phyloP scores from a whole-genome alignment of 2,329 filamentous ascomycete species.

The Phialophora chinensis region DNA sequence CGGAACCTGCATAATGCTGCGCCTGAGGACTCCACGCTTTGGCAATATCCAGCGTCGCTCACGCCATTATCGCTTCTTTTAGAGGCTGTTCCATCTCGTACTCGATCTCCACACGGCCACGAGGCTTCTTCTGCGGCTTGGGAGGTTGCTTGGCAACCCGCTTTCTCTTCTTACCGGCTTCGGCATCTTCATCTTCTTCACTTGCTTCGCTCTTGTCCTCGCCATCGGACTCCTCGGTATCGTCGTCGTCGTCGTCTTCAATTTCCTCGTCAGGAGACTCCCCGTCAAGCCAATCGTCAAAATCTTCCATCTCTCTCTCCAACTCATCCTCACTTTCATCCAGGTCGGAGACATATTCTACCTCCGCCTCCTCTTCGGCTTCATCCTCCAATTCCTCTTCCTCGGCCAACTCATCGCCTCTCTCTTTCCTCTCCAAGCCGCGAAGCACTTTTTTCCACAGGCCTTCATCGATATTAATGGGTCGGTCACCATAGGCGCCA shows the following conservation, averaged over 20 bases:
- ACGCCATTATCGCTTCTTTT: constrained; percentile 54
- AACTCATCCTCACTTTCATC: constrained; percentile 80
- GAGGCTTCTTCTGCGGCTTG: constrained; percentile 64
- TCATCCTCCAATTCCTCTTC: constrained; percentile 74
- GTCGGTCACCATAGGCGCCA: constrained; percentile 92
- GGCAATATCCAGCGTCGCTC: background rate
- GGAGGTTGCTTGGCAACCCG: constrained; percentile 54
- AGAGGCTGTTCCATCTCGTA: constrained; percentile 73
- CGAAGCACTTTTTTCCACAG: constrained; percentile 98
- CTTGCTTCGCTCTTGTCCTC: constrained; percentile 63
- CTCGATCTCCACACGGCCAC: constrained; percentile 74
- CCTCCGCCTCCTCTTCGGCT: constrained; percentile 66
- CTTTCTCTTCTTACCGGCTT: constrained; percentile 65
- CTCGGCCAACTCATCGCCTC: constrained; percentile 81
- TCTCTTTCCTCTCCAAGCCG: constrained; percentile 84
- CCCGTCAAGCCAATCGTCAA: constrained; percentile 92
- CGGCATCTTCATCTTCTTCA: constrained; percentile 57
- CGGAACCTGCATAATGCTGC: background rate
- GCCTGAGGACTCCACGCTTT: background rate
- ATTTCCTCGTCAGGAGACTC: constrained; percentile 61
- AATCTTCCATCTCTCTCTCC: constrained; percentile 79
- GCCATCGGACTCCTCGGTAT: constrained; percentile 66
- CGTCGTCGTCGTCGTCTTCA: constrained; percentile 55
- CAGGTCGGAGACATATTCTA: constrained; percentile 93
- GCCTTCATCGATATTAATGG: constrained; percentile 89